phyloP scores from a whole-genome alignment of 495 filamentous ascomycete species.

The Aspergillus campestris region DNA sequence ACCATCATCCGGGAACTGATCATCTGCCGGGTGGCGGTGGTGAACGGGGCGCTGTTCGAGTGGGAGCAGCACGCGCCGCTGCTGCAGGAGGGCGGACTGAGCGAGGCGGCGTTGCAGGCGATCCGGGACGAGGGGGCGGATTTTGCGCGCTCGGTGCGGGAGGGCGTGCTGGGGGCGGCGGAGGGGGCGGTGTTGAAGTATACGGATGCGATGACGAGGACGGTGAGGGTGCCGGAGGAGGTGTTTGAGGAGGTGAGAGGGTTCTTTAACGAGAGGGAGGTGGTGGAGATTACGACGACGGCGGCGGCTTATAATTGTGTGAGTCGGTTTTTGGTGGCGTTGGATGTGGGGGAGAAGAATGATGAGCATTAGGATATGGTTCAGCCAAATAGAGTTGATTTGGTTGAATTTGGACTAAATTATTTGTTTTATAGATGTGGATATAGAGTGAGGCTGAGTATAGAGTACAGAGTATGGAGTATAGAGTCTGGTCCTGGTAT shows the following conservation, averaged over 20 bases:
- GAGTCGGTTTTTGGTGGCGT: conserved; percentile 71
- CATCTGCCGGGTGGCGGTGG: conserved; percentile 65
- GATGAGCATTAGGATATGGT: no score
- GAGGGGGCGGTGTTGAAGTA: conserved; percentile 62
- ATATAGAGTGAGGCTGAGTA: no score
- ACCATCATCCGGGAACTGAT: conserved; percentile 59
- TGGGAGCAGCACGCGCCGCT: conserved; percentile 71
- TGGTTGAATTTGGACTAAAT: no score
- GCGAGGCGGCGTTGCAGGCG: conserved; percentile 37
- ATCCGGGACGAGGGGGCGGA: conserved; percentile 25
- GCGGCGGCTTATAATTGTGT: conserved; percentile 85
- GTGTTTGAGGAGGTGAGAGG: conserved; percentile 53
- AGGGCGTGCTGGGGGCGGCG: conserved; percentile 38
- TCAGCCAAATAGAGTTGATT: no score
- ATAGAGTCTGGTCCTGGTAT: no score
- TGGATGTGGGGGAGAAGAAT: conserved; percentile 66
- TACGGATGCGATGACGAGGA: conserved; percentile 67
- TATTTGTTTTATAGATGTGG: no score
- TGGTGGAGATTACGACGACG: conserved; percentile 72
- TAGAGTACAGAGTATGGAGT: no score
- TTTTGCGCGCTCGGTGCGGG: conserved; percentile 6
- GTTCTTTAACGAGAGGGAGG: conserved; percentile 55
- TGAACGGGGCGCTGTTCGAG: conserved; percentile 70
- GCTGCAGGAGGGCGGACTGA: conserved; percentile 40
- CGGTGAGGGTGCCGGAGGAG: conserved; percentile 52